Percentiles rank a stretch among this genome's conserved stretches.
Evolutionary conservation across 176 grass and related monocot genomes (phyloP).

Genomic region (Chloris gayana): DNA sequence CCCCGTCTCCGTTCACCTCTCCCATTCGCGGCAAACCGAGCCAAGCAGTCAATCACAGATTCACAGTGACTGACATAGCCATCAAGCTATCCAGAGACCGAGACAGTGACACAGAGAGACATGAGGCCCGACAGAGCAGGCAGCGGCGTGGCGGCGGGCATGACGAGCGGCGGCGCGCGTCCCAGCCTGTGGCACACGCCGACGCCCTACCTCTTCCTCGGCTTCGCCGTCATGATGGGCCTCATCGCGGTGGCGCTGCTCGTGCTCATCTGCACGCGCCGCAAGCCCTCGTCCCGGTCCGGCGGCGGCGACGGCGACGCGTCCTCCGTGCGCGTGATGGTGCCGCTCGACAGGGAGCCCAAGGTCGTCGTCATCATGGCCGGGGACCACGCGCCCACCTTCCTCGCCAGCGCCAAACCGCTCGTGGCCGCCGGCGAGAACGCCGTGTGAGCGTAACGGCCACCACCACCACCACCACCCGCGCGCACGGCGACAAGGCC

Average conservation of each 20-base stretch:
- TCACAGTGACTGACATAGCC: background rate
- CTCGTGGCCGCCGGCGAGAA: background rate
- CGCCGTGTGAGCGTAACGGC: background rate
- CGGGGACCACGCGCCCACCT: slow-evolving; percentile 29
- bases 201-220: slow-evolving; percentile 48
- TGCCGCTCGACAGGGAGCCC: slow-evolving; percentile 40
- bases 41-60: background rate
- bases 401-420: slow-evolving; percentile 47
- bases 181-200: slow-evolving; percentile 41
- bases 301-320: too few relatives aligned
- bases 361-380: slow-evolving; percentile 50
- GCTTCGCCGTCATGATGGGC: slow-evolving; percentile 9
- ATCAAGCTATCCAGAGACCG: background rate
- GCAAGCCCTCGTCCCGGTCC: background rate
- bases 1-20: background rate
- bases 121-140: slow-evolving; percentile 17
- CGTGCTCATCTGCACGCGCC: slow-evolving; percentile 42
- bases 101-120: too few relatives aligned
- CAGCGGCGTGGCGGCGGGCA: background rate
- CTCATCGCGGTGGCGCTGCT: slow-evolving; percentile 45
- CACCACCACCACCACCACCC: background rate
- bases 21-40: background rate
- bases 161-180: background rate
- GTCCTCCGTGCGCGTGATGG: background rate
- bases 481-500: background rate